Base-by-base conservation (phyloP, 2,329 filamentous ascomycete genomes). In the Fusarium equiseti region DNA sequence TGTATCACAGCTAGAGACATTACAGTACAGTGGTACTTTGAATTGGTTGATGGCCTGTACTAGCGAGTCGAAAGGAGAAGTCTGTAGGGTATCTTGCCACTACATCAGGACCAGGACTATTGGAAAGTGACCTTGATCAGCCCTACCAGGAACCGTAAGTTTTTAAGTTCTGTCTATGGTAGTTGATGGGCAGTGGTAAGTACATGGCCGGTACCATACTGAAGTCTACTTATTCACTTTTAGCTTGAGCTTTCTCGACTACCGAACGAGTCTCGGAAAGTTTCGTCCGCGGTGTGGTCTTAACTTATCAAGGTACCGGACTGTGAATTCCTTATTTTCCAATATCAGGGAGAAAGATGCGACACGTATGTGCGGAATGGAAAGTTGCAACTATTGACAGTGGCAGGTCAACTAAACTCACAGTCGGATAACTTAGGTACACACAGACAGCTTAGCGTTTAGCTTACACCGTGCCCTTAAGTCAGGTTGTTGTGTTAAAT, bases 121-220 rank as follows among this genome's bases (percentile, higher is more conserved):
- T 32, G n/a, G 22, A 18, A n/a, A 50, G 24, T 31, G 32, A 29
- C 29, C 51, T 35, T 24, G 18, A n/a, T 61, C 68, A 71, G 63
- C 68, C 68, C 46, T 71, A 58, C 22, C 63, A 65, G 46, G 54
- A 31, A 65, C 59, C 22, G 6, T 16, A 26, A 27, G 31, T 18
- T 35, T 35, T 46, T 44, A 26, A 42, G 38, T 43, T 51, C 31
- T 15, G 52, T 55, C 20, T 8, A 31, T 35, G 53, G 42, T 43
- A 10, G 26, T 22, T 15, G 44, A 43, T 43, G 43, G 43, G 20
- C 29, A 27, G 10, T 27, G 32, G 18, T 38, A 42, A 24, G 27
- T 53, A 26, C n/a, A 53, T 26, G 32, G 20, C 26, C 42, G 44
- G 35, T 46, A 35, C 46, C 27, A 32, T 7, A 42, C 44, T 54